Evolutionary conservation across 2,329 filamentous ascomycete species (phyloP).

Genomic region (Fusarium subtropicale): DNA sequence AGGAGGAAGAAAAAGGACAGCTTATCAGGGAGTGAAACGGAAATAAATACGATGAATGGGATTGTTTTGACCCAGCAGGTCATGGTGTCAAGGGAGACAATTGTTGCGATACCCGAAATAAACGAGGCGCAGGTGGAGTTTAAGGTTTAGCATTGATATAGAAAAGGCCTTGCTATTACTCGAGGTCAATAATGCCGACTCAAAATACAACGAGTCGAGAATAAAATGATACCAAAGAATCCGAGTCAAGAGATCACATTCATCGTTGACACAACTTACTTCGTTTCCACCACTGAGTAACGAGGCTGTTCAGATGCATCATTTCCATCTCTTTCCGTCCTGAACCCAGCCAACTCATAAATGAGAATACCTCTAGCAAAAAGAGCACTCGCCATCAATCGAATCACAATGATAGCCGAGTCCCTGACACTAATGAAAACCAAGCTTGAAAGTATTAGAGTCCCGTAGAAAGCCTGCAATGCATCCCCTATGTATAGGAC

Average conservation of each 20-base stretch:
- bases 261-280: too few relatives aligned
- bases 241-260: background rate
- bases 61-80: background rate
- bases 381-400: conserved; percentile 27
- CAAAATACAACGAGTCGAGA: background rate
- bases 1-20: background rate
- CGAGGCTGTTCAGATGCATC: background rate
- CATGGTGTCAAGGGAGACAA: background rate
- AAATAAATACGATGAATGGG: conserved; percentile 1
- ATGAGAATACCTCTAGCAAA: conserved; percentile 21
- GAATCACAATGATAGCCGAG: conserved; percentile 22
- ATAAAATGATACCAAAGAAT: background rate
- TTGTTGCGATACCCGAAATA: background rate
- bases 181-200: background rate
- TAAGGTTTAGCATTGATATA: background rate
- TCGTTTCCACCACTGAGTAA: background rate
- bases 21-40: background rate
- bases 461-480: conserved; percentile 29
- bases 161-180: too few relatives aligned
- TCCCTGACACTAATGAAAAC: conserved; percentile 34
- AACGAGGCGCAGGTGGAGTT: background rate
- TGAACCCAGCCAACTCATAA: conserved; percentile 24
- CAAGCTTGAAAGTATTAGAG: conserved; percentile 30
- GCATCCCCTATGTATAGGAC: conserved; percentile 23
- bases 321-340: background rate